Base-by-base conservation (phyloP, 805 yeast species). In the Lachancea kluyveri region DNA sequence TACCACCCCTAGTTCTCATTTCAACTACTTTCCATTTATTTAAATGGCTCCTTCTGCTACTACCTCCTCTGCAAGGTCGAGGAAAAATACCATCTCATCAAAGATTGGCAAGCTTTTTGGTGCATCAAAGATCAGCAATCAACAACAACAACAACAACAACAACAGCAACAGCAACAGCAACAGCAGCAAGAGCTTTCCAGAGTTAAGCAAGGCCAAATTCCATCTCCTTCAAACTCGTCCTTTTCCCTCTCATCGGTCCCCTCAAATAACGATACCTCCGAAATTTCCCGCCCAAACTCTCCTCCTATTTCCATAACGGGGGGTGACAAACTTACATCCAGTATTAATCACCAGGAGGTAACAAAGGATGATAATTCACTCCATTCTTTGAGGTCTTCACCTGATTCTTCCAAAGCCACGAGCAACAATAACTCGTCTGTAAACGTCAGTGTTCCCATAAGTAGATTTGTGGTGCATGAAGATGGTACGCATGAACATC, bases 401-500 rank as follows among this genome's bases (percentile, higher is more conserved):
- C 17, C 34, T 5, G 34, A 30, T 6, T 26, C n/a, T n/a, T n/a
- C 4, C 14, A 17, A 12, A 13, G 36, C 17, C 11, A 27, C 26
- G 24, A 25, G 22, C 16, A 15, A 31, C 10, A 30, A 21, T 8
- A 32, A 28, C 19, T 32, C 36, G 6, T 10, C 9, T n/a, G 26
- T n/a, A n/a, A 24, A 11, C 26, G 9, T 8, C 26, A 11, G 9
- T 8, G 13, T 8, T 11, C 26, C 8, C 6, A 8, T 18, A 14
- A 44, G 49, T 14, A 50, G 88, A 25, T 78, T 79, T 50, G 46
- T 62, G 13, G 59, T 77, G 49, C 60, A 63, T 30, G 85, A 77
- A 29, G 79, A 79, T 43, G 94, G 94, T 4, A 40, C 61, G 8
- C 98, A 90, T 57, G 84, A 74, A 48, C 98, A 90, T 57, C 76